Conservation (phyloP, 2,329 filamentous ascomycete species). For the Penicillium digitatum region DNA sequence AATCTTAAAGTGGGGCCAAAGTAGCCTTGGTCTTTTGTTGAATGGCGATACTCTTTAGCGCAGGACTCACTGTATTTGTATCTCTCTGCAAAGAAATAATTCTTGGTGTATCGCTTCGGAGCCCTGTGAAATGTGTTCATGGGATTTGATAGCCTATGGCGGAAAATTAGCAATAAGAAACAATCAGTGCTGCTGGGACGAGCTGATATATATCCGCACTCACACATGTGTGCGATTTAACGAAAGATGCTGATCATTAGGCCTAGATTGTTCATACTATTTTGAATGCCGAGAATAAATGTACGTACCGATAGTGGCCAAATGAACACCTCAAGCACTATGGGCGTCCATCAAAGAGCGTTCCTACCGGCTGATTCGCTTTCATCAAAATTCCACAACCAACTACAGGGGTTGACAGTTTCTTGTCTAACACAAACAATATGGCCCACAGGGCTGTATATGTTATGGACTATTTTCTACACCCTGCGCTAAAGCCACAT, state of each 20-base stretch:
- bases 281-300: neutral
- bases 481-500: neutral
- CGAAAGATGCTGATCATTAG: neutral
- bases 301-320: neutral
- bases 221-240: too few species aligned
- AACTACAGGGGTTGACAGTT: neutral
- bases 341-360: neutral
- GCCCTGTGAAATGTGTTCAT: neutral
- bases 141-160: neutral
- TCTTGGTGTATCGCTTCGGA: neutral
- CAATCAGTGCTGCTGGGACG: neutral
- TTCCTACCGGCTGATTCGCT: neutral
- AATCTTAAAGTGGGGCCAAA: conserved; percentile 13
- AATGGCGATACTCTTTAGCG: conserved; percentile 41
- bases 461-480: neutral
- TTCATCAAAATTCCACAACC: too few species aligned
- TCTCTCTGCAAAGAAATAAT: conserved; percentile 47
- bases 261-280: neutral
- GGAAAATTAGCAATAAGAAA: neutral
- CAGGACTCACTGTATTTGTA: conserved; percentile 38
- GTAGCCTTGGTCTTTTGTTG: conserved; percentile 49
- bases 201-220: neutral
- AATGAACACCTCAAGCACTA: neutral
- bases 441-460: neutral
- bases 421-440: neutral